phyloP scores from a whole-genome alignment of 208 protist species.

The Blastocrithidia nonstop region DNA sequence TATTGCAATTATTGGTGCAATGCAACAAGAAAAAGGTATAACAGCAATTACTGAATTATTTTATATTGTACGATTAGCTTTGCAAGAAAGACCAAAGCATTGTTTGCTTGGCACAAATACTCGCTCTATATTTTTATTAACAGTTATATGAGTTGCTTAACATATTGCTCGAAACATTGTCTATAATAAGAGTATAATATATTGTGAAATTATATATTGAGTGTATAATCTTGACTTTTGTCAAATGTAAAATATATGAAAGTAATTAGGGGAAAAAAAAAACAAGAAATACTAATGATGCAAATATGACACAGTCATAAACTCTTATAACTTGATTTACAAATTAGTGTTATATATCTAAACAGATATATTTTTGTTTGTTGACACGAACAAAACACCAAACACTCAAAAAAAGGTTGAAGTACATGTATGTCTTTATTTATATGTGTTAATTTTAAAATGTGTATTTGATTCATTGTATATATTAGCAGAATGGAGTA shows the following conservation, averaged over 20 bases:
- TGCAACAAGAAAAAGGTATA: conserved; percentile 28
- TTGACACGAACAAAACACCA: too few relatives aligned
- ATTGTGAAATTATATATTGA: neutral
- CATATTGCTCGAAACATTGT: conserved; percentile 30
- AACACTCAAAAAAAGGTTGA: too few relatives aligned
- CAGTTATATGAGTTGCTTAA: conserved; percentile 12
- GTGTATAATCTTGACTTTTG: neutral
- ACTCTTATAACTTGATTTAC: too few relatives aligned
- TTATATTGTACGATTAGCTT: conserved; percentile 10
- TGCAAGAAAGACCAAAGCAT: conserved; percentile 29
- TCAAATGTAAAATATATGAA: neutral
- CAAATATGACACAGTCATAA: too few relatives aligned
- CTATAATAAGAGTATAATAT: neutral
- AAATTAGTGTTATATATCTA: too few relatives aligned
- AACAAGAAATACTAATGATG: too few relatives aligned
- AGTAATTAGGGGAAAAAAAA: neutral
- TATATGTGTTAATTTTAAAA: too few relatives aligned
- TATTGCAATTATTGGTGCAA: conserved; percentile 27
- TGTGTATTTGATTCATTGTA: too few relatives aligned
- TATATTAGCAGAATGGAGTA: too few relatives aligned
- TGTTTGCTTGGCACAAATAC: conserved; percentile 11
- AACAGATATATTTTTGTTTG: too few relatives aligned
- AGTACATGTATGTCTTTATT: too few relatives aligned
- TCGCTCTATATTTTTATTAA: conserved; percentile 16
- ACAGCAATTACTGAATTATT: conserved; percentile 24